A percentile compares a stretch with the other conserved stretches of the same genome.
phyloP scores from a whole-genome alignment of 2,329 filamentous ascomycete genomes.

The Penicillium sp. region DNA sequence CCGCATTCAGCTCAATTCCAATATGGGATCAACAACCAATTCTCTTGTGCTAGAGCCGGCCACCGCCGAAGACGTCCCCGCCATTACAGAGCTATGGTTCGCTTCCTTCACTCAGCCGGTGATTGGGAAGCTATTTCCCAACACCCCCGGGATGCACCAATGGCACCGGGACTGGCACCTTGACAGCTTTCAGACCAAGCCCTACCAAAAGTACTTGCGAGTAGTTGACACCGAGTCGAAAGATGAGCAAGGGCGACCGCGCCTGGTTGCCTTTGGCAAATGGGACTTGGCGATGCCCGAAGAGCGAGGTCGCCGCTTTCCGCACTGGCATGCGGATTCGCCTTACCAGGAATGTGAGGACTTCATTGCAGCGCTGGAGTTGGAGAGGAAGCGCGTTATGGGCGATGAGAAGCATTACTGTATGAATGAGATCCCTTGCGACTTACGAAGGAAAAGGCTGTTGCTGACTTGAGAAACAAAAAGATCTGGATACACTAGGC shows the following conservation, averaged over 20 bases:
- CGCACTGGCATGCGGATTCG: constrained; percentile 21
- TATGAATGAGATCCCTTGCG: constrained; percentile 6
- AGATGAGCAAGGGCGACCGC: background rate
- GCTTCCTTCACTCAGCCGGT: constrained; percentile 17
- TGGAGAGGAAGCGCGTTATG: constrained; percentile 14
- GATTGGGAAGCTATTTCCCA: constrained; percentile 20
- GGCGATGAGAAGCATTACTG: constrained; percentile 22
- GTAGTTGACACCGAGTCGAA: constrained; percentile 14
- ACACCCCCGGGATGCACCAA: constrained; percentile 23
- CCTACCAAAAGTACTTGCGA: constrained; percentile 18
- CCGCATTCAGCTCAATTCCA: too few relatives aligned
- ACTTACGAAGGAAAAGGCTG: too few relatives aligned
- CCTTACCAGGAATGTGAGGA: constrained; percentile 10
- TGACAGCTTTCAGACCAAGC: constrained; percentile 19
- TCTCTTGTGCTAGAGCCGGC: constrained; percentile 6
- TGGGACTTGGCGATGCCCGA: constrained; percentile 21
- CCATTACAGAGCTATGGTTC: constrained; percentile 21
- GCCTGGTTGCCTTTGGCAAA: constrained; percentile 22
- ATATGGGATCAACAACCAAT: too few relatives aligned
- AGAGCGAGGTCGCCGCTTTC: constrained; percentile 20
- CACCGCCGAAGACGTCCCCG: constrained; percentile 17
- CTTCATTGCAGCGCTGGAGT: constrained; percentile 18
- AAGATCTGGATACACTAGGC: constrained; percentile 37
- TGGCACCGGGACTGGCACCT: constrained; percentile 19
- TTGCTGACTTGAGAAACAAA: too few relatives aligned